Evolutionary conservation across 164 flowering plant genomes (phyloP).

Genomic region (Stephania japonica): DNA sequence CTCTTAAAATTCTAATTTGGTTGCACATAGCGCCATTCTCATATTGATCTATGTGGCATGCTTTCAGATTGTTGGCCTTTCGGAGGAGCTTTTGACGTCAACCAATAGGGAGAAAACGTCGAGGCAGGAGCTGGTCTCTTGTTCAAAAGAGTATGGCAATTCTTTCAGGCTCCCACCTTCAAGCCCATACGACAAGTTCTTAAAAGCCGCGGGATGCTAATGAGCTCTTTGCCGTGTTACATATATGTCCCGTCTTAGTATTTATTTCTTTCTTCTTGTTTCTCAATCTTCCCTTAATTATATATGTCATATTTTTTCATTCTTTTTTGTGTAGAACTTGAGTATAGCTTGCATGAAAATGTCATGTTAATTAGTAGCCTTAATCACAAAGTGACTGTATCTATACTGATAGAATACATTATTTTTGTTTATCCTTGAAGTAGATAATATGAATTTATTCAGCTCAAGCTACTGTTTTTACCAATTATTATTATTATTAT

Average conservation of each 20-base stretch:
- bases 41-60: neutral
- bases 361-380: neutral
- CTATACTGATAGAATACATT: neutral
- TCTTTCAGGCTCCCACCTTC: constrained; percentile 81
- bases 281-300: neutral
- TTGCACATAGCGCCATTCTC: too few species aligned
- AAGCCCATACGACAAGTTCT: constrained; percentile 87
- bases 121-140: constrained; percentile 22
- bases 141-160: constrained; percentile 36
- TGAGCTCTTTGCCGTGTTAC: neutral
- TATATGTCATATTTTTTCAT: constrained; percentile 9
- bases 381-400: neutral
- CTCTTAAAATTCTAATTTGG: too few species aligned
- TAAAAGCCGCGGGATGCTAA: constrained; percentile 91
- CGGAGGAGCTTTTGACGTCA: constrained; percentile 19
- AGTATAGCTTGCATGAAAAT: constrained; percentile 4
- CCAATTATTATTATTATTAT: too few species aligned
- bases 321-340: constrained; percentile 8
- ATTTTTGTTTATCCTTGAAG: neutral
- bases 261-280: constrained; percentile 1
- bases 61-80: constrained; percentile 21
- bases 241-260: neutral
- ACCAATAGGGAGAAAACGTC: constrained; percentile 17
- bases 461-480: neutral
- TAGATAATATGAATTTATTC: neutral